Percentiles rank a stretch among this genome's conserved stretches.
These are phyloP conservation scores for Lentinus polychrous DNA, from an alignment of 1,284 basidiomycete genomes.

Conservation along the genomic window DNA sequence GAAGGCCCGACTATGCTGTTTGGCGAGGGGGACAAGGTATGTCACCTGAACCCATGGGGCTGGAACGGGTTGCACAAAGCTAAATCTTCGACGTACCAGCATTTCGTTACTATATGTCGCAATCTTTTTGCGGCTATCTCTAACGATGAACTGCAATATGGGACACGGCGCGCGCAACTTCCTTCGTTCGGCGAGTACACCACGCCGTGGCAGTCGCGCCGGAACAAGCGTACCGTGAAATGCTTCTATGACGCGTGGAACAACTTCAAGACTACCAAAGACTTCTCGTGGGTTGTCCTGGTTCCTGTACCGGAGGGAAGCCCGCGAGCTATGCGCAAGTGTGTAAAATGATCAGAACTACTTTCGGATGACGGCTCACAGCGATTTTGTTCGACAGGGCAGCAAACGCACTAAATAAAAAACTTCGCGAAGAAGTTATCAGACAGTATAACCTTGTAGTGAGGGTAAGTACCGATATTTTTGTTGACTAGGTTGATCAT, in stretches of 20 bases:
- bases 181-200: conserved; percentile 74
- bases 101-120: conserved; percentile 82
- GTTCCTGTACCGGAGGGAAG: neutral
- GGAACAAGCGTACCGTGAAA: conserved; percentile 37
- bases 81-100: conserved; percentile 32
- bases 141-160: conserved; percentile 55
- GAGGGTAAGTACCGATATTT: neutral
- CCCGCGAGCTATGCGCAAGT: neutral
- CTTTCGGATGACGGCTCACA: neutral
- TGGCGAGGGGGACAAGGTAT: conserved; percentile 6
- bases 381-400: neutral
- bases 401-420: neutral
- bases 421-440: neutral
- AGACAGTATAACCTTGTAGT: neutral
- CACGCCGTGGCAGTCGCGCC: conserved; percentile 51
- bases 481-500: too few species aligned
- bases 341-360: neutral
- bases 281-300: conserved; percentile 37
- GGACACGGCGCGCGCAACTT: conserved; percentile 32
- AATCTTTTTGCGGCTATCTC: conserved; percentile 75
- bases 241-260: conserved; percentile 81
- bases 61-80: too few species aligned
- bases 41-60: neutral
- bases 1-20: conserved; percentile 3
- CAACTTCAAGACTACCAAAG: conserved; percentile 77